Base-by-base conservation (phyloP, 208 protist species). In the Trypanosoma congolense region DNA sequence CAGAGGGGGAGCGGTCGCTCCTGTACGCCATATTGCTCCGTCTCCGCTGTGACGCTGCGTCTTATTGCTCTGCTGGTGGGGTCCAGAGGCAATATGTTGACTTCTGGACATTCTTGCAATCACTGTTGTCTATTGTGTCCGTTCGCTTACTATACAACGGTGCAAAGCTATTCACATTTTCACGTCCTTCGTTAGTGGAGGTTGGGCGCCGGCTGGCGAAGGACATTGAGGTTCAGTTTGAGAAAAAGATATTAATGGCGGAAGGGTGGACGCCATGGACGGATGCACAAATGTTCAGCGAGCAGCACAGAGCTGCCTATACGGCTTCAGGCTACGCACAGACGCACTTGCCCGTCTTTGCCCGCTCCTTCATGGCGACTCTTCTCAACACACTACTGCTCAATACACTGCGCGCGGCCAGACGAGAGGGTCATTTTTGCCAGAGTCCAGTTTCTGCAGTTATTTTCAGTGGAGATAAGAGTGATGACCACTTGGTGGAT, bases 311-410 rank as follows among this genome's bases (percentile, higher is more conserved):
- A 2, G 62, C 42, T 2, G 50, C 61, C 24, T 83, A 81, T 61
- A 70, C 64, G 21, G 65, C 72, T 1, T 45, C 29, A 36, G 53
- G 36, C 21, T 86, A 76, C 65, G 61, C 76, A 10, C 68, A 61
- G 16, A 66, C 70, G 33, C 68, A 83, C 65, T 45, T 68, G 18
- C 69, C 72, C 21, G 41, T 65, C 24, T 50, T 78, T 22, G 53
- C 52, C n/a, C 49, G 64, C 16, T 52, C 55, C 9, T 70, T 67
- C 43, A 44, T 66, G 30, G 73, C 71, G 35, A 73, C 66, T 2
- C 31, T 72, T 25, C 50, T 90, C n/a, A 85, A 90, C 51, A 31
- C 36, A 9, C 70, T 80, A 30, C 63, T 89, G 16, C 51, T 85
- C 5, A 38, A 68, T 31, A 57, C 57, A 18, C 51, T 58, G 3